These are phyloP conservation scores for Zymoseptoria passerinii DNA, from an alignment of 2,329 filamentous ascomycete genomes.

Conservation along the genomic window DNA sequence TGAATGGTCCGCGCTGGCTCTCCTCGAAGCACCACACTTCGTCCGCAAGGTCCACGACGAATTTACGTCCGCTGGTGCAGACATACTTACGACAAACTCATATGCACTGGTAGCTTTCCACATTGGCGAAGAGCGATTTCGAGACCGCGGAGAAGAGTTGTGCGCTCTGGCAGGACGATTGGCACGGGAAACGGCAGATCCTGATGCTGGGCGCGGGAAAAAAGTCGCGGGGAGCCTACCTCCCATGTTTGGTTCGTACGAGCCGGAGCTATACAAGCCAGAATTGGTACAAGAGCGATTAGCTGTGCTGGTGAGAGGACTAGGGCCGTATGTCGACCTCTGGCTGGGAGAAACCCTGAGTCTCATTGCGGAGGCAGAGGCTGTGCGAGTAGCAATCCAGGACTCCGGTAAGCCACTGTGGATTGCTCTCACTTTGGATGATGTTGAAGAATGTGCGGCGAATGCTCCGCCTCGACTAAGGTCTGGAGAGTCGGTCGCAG, in stretches of 20 bases:
- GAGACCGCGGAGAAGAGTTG: constrained; percentile 1
- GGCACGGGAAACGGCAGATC: constrained; percentile 2
- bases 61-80: constrained; percentile 2
- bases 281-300: background rate
- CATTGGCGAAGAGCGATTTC: constrained; percentile 3
- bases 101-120: constrained; percentile 4
- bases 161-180: constrained; percentile 1
- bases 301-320: background rate
- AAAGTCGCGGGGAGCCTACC: constrained; percentile 4
- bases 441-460: background rate
- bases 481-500: constrained; percentile 2
- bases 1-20: constrained; percentile 5
- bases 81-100: constrained; percentile 3
- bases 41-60: background rate
- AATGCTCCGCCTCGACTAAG: background rate
- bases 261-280: constrained; percentile 3
- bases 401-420: constrained; percentile 1
- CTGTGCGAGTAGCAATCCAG: background rate
- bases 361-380: constrained; percentile 5
- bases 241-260: constrained; percentile 7
- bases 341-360: constrained; percentile 7
- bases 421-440: constrained; percentile 4
- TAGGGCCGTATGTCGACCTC: background rate
- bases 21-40: constrained; percentile 2
- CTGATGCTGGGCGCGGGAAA: background rate